A percentile compares a stretch with the other conserved stretches of the same genome.
phyloP scores from a whole-genome alignment of 2,329 filamentous ascomycete species.

The Akanthomyces lecanii region DNA sequence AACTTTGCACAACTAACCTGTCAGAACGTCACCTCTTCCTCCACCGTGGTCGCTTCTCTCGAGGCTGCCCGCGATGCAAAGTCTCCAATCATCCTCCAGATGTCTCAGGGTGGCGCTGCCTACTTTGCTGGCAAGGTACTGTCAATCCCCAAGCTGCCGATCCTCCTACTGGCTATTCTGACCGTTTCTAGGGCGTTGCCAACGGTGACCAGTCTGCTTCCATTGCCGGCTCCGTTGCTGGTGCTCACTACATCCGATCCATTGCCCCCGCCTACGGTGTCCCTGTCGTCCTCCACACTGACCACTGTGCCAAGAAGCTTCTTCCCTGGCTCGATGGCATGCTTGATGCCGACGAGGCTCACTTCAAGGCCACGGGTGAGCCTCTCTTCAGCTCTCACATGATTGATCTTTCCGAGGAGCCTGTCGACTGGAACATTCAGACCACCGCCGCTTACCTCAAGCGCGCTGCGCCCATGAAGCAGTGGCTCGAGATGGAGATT shows the following conservation, averaged over 20 bases:
- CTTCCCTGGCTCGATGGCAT: conserved; percentile 96
- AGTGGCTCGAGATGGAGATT: conserved; percentile 96
- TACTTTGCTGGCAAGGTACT: conserved; percentile 83
- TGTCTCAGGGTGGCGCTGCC: conserved; percentile 88
- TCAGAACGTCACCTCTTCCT: conserved; percentile 86
- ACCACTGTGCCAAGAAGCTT: conserved; percentile 99
- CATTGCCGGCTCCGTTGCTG: conserved; percentile 81
- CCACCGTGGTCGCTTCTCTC: conserved; percentile 70
- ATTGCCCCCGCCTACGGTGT: conserved; percentile 84
- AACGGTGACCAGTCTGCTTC: conserved; percentile 82
- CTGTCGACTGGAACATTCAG: conserved; percentile 82
- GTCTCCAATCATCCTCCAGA: conserved; percentile 87
- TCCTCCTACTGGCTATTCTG: neutral
- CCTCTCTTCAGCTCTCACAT: conserved; percentile 97
- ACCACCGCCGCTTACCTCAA: conserved; percentile 92
- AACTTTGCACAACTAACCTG: neutral
- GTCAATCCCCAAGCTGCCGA: neutral
- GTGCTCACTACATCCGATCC: conserved; percentile 87
- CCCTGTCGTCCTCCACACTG: conserved; percentile 91
- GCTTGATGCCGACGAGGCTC: conserved; percentile 87
- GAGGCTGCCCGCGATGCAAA: conserved; percentile 93
- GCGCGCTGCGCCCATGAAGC: conserved; percentile 93
- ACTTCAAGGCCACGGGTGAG: conserved; percentile 90
- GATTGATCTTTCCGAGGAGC: conserved; percentile 95
- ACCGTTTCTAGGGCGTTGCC: conserved; percentile 59